Conservation (phyloP, 257 asterid species). For the Asclepias syriaca region DNA sequence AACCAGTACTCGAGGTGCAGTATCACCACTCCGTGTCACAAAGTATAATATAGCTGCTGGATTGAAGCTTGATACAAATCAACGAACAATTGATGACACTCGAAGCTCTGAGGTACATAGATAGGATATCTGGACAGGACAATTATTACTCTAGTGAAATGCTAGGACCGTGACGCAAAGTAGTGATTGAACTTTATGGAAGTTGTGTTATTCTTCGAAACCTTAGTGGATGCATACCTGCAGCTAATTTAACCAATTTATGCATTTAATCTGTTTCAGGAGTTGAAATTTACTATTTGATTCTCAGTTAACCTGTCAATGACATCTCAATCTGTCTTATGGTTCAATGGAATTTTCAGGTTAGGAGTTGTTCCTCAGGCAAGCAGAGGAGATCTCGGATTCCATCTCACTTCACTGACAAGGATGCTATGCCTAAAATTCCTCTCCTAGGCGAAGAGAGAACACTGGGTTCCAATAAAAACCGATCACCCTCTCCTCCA, state of each 20-base stretch:
- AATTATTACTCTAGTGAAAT: background rate
- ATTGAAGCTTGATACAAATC: slow-evolving; percentile 51
- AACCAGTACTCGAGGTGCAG: slow-evolving; percentile 40
- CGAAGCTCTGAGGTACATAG: slow-evolving; percentile 55
- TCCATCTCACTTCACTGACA: slow-evolving; percentile 77
- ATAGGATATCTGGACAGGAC: background rate
- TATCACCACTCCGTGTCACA: slow-evolving; percentile 69
- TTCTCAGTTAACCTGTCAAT: background rate
- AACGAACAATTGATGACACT: slow-evolving; percentile 38
- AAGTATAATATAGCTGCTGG: slow-evolving; percentile 34
- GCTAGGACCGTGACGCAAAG: background rate
- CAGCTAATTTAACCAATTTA: background rate
- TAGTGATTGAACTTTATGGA: background rate
- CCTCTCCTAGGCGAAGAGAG: slow-evolving; percentile 50
- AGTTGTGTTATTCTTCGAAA: background rate
- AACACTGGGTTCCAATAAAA: slow-evolving; percentile 28
- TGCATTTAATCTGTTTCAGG: background rate
- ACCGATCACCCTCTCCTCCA: slow-evolving; percentile 81
- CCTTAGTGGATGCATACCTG: background rate
- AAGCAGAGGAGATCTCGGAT: slow-evolving; percentile 63
- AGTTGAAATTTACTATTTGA: background rate
- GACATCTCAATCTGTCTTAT: background rate
- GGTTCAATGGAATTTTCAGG: slow-evolving; percentile 40
- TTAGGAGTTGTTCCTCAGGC: slow-evolving; percentile 63
- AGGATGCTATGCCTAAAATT: slow-evolving; percentile 46